A percentile compares a stretch with the other conserved stretches of the same genome.
Evolutionary conservation across 768 basidiomycete genomes (phyloP).

Genomic region (Cystofilobasidium capitatum): DNA sequence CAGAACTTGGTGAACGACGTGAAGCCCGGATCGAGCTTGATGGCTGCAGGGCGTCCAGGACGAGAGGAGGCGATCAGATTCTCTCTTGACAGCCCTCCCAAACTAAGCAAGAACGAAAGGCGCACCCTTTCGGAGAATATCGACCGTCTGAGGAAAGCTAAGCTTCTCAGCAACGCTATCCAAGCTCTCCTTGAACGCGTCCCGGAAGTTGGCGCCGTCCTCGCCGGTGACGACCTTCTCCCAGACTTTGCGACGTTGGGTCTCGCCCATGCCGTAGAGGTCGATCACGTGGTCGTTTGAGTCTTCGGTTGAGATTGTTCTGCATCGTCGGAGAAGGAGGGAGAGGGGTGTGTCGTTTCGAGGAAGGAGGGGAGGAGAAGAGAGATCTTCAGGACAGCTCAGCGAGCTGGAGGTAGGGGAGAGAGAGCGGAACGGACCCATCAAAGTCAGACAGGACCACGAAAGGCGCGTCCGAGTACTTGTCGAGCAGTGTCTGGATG

Average conservation of each 20-base stretch:
- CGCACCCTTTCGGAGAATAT: constrained; percentile 12
- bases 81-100: too few relatives aligned
- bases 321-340: too few relatives aligned
- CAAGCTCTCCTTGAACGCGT: constrained; percentile 16
- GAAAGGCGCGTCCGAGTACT: constrained; percentile 21
- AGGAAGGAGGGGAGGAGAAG: not conserved
- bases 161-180: not conserved
- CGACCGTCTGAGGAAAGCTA: constrained; percentile 14
- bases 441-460: constrained; percentile 25
- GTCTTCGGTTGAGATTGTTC: not conserved
- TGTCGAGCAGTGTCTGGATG: constrained; percentile 14
- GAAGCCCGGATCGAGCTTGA: constrained; percentile 80
- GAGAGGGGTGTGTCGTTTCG: not conserved
- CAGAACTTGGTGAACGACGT: constrained; percentile 82
- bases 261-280: constrained; percentile 17
- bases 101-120: not conserved
- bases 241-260: constrained; percentile 18
- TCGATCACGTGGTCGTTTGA: constrained; percentile 19
- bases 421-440: not conserved
- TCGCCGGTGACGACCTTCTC: constrained; percentile 23
- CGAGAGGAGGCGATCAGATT: not conserved
- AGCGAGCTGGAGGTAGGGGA: not conserved
- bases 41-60: constrained; percentile 40
- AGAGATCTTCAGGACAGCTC: not conserved
- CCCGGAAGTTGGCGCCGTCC: constrained; percentile 20